Percentiles rank a stretch among this genome's conserved stretches.
Evolutionary conservation across 139 green algal genomes (phyloP).

Genomic region (Mesotaenium endlicherianum): DNA sequence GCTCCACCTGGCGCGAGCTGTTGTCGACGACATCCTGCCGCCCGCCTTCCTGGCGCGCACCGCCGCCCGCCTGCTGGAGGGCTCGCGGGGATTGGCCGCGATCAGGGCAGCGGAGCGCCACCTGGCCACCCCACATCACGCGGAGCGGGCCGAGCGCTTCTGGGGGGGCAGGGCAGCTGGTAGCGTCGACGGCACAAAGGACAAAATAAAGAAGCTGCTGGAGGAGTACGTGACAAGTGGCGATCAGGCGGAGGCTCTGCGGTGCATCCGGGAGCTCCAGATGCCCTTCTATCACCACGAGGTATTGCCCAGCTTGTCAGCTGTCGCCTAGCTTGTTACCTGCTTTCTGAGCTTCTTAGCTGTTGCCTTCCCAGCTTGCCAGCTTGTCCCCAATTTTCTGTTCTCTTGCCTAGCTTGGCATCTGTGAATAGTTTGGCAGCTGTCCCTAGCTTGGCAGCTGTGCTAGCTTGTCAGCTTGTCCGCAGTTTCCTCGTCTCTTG

Average conservation of each 20-base stretch:
- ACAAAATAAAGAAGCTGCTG: constrained; percentile 86
- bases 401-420: no score
- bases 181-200: constrained; percentile 13
- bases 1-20: constrained; percentile 74
- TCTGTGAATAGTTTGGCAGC: no score
- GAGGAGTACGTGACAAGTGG: constrained; percentile 43
- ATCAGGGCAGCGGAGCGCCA: constrained; percentile 15
- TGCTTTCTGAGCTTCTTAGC: no score
- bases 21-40: constrained; percentile 83
- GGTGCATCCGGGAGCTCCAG: constrained; percentile 67
- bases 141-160: constrained; percentile 30
- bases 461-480: no score
- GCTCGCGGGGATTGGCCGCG: background rate
- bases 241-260: constrained; percentile 46
- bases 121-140: constrained; percentile 13
- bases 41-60: constrained; percentile 59
- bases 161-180: background rate
- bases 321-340: no score
- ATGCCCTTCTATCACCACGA: constrained; percentile 84
- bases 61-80: constrained; percentile 47
- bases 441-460: no score
- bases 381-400: no score
- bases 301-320: no score
- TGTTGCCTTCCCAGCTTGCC: no score
- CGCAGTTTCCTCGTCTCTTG: no score